These are phyloP conservation scores for Kalanchoe fedtschenkoi DNA, from an alignment of 164 flowering plant species.

Conservation along the genomic window DNA sequence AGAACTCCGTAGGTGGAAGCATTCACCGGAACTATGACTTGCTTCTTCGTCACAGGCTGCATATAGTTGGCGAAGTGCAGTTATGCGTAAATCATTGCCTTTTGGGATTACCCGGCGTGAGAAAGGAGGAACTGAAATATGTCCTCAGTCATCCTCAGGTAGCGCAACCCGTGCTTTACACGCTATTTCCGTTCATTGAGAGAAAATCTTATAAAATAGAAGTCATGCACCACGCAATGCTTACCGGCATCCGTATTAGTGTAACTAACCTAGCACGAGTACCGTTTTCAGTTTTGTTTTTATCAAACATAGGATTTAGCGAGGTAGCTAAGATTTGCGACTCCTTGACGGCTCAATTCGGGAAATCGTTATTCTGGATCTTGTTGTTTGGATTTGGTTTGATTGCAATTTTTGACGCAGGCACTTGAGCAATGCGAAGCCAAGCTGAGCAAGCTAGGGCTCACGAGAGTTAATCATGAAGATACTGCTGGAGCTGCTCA, in stretches of 20 bases:
- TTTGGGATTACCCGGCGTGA: conserved; percentile 46
- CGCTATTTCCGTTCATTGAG: no score
- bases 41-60: conserved; percentile 58
- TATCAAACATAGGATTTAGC: no score
- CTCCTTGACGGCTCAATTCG: neutral
- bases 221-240: no score
- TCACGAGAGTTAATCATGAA: conserved; percentile 42
- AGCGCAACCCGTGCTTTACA: neutral
- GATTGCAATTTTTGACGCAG: conserved; percentile 17
- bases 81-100: conserved; percentile 51
- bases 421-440: conserved; percentile 70
- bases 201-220: no score
- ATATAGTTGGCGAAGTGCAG: conserved; percentile 67
- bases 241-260: no score
- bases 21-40: conserved; percentile 66
- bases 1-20: conserved; percentile 60
- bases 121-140: conserved; percentile 38
- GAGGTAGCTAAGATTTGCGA: no score
- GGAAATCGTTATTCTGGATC: neutral
- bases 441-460: conserved; percentile 46
- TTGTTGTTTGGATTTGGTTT: neutral
- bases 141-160: conserved; percentile 73
- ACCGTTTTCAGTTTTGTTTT: no score
- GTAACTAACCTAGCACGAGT: no score
- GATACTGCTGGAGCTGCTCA: conserved; percentile 86